Conservation (phyloP, 2,329 filamentous ascomycete genomes). For the Pseudogymnoascus sp. region DNA sequence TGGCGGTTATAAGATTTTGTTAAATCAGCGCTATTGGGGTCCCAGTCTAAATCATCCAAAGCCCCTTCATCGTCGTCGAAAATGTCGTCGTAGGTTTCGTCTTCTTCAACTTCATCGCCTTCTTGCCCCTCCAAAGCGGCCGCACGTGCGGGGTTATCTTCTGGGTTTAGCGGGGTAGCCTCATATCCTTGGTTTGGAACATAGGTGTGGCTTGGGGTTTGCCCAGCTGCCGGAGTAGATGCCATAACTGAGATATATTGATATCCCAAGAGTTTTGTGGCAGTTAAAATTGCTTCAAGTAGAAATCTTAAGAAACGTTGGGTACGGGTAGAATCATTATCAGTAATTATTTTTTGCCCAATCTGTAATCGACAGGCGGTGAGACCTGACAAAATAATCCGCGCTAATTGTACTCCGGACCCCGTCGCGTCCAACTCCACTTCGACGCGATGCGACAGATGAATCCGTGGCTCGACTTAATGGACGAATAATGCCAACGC, state of each 20-base stretch:
- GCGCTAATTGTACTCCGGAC: conserved; percentile 8
- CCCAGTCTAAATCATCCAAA: conserved; percentile 48
- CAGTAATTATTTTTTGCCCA: conserved; percentile 11
- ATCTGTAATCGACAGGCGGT: conserved; percentile 10
- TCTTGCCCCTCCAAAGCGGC: conserved; percentile 26
- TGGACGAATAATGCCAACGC: conserved; percentile 8
- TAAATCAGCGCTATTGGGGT: conserved; percentile 56
- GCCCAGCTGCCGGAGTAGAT: conserved; percentile 34
- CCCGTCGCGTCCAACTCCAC: conserved; percentile 8
- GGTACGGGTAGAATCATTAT: conserved; percentile 1
- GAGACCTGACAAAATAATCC: conserved; percentile 4
- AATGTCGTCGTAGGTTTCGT: conserved; percentile 38
- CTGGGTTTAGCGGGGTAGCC: conserved; percentile 28
- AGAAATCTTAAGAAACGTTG: neutral
- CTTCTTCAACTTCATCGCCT: conserved; percentile 29
- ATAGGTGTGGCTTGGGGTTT: conserved; percentile 40
- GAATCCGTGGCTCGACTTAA: conserved; percentile 8
- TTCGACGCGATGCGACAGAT: conserved; percentile 10
- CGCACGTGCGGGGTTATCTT: conserved; percentile 26
- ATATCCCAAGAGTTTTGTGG: neutral
- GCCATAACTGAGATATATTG: conserved; percentile 1
- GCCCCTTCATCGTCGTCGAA: conserved; percentile 56
- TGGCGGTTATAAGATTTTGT: conserved; percentile 84
- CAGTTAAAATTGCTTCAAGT: neutral
- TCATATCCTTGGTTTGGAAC: conserved; percentile 42